Percentiles rank a stretch among this genome's conserved stretches.
Evolutionary conservation across 352 stramenopile genomes (phyloP).

Genomic region (Globisporangium perplexum): DNA sequence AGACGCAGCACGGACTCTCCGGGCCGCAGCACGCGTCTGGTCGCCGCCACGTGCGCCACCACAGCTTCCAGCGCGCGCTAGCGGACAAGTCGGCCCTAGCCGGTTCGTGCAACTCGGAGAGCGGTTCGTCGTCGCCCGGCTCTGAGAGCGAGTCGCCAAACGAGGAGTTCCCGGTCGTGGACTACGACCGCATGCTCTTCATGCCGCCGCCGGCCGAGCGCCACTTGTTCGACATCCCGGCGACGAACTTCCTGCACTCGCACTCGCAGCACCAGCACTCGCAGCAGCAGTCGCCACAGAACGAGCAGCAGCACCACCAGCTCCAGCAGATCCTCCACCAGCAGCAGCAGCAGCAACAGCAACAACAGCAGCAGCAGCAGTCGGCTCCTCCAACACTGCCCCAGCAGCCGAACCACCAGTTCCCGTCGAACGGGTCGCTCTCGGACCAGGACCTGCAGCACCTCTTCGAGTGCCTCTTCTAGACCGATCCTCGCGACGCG

Average conservation of each 20-base stretch:
- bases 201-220: constrained; percentile 20
- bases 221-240: constrained; percentile 5
- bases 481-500: neutral
- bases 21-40: constrained; percentile 12
- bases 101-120: neutral
- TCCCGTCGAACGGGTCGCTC: constrained; percentile 17
- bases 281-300: neutral
- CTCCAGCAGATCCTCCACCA: neutral
- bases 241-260: neutral
- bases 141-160: constrained; percentile 29
- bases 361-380: neutral
- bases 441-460: constrained; percentile 37
- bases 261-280: neutral
- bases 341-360: neutral
- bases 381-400: neutral
- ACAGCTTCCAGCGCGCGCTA: neutral
- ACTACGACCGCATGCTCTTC: constrained; percentile 37
- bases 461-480: constrained; percentile 41
- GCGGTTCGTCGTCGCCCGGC: constrained; percentile 1
- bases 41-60: constrained; percentile 4
- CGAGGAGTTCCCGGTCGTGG: constrained; percentile 26
- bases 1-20: constrained; percentile 36
- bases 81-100: neutral
- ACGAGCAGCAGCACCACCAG: neutral
- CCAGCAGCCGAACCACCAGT: neutral